Evolutionary conservation across 148 eudicot species (phyloP).

Genomic region (Hydrangea macrophylla): DNA sequence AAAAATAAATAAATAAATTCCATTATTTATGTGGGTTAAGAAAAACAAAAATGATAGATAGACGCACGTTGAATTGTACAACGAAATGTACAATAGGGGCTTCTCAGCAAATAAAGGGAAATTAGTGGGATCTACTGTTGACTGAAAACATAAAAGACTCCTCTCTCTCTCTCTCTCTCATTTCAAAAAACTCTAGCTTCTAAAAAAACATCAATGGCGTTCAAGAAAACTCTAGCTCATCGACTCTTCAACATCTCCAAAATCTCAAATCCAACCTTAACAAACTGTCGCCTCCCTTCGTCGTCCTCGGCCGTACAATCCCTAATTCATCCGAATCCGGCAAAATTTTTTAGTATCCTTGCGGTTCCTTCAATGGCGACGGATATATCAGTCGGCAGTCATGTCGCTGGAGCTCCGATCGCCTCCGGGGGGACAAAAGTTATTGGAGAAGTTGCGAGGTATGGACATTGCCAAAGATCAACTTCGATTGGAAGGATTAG

Average conservation of each 20-base stretch:
- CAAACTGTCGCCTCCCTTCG: conserved; percentile 33
- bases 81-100: too few species aligned
- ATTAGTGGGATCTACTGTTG: too few species aligned
- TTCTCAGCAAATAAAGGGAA: too few species aligned
- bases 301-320: conserved; percentile 31
- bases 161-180: too few species aligned
- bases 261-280: conserved; percentile 28
- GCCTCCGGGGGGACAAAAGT: conserved; percentile 33
- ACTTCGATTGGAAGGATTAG: conserved; percentile 49
- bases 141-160: too few species aligned
- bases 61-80: too few species aligned
- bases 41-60: too few species aligned
- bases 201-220: too few species aligned
- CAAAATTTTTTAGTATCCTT: conserved; percentile 19
- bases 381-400: conserved; percentile 31
- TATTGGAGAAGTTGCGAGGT: conserved; percentile 46
- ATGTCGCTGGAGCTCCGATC: conserved; percentile 22
- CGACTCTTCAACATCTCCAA: conserved; percentile 48
- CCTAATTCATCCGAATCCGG: conserved; percentile 21
- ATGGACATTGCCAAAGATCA: conserved; percentile 51
- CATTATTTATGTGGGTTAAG: too few species aligned
- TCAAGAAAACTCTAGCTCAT: too few species aligned
- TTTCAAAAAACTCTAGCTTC: too few species aligned
- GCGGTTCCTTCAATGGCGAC: conserved; percentile 33
- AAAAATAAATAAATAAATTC: too few species aligned